A percentile compares a stretch with the other conserved stretches of the same genome.
These are phyloP conservation scores for Candida taoyuanica DNA, from an alignment of 805 yeast species.

Conservation along the genomic window DNA sequence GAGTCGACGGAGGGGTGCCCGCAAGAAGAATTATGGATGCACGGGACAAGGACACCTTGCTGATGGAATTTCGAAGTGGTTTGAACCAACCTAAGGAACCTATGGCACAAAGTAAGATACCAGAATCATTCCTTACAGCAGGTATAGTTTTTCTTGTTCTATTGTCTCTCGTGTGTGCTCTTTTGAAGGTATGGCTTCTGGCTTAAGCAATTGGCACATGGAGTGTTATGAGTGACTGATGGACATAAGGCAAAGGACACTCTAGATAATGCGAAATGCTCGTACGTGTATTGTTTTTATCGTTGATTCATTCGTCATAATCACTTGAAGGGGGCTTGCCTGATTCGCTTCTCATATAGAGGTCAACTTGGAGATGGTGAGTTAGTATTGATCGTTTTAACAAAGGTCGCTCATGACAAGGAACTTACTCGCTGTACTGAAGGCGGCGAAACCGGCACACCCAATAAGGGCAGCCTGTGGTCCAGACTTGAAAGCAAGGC, in stretches of 20 bases:
- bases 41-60: constrained; percentile 1
- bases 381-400: constrained; percentile 2
- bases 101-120: no score
- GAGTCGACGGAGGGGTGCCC: background rate
- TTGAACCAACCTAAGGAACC: background rate
- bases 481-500: constrained; percentile 86
- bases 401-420: background rate
- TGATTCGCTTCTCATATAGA: constrained; percentile 80
- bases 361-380: constrained; percentile 40
- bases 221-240: no score
- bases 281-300: no score
- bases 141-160: no score
- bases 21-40: constrained; percentile 3
- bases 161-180: no score
- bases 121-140: no score
- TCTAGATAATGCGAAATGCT: no score
- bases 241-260: no score
- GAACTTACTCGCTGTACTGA: constrained; percentile 61
- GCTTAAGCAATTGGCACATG: no score
- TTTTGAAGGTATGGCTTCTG: no score
- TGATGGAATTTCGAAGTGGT: constrained; percentile 6
- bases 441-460: constrained; percentile 97
- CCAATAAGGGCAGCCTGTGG: constrained; percentile 90
- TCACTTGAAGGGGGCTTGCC: constrained; percentile 83
- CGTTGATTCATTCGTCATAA: constrained; percentile 51